Percentiles rank a stretch among this genome's conserved stretches.
Evolutionary conservation across 495 filamentous ascomycete genomes (phyloP).

Genomic region (Penicillium silybi): DNA sequence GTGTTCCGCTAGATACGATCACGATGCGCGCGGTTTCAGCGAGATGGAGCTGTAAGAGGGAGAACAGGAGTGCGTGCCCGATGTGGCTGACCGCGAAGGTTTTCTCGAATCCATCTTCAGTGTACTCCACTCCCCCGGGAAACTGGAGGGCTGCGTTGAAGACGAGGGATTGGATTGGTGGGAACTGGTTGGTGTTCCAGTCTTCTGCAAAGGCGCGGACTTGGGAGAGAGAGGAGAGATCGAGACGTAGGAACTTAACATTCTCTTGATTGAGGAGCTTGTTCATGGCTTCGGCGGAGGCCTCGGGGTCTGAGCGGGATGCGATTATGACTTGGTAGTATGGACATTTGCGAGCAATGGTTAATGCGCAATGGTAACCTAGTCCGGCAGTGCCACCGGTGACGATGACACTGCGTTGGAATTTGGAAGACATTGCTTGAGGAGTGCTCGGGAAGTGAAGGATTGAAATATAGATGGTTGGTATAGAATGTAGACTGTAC

Average conservation of each 20-base stretch:
- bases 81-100: conserved; percentile 40
- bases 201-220: conserved; percentile 36
- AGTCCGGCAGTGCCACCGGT: conserved; percentile 42
- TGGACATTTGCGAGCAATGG: conserved; percentile 28
- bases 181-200: conserved; percentile 34
- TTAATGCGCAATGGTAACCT: conserved; percentile 31
- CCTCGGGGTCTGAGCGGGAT: conserved; percentile 38
- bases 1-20: conserved; percentile 28
- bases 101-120: conserved; percentile 40
- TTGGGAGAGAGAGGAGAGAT: conserved; percentile 37
- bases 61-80: conserved; percentile 49
- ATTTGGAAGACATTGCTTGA: background rate
- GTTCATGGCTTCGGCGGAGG: conserved; percentile 34
- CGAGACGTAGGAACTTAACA: conserved; percentile 36
- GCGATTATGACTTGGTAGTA: conserved; percentile 33
- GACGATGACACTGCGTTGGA: conserved; percentile 39
- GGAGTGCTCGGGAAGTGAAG: background rate
- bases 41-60: conserved; percentile 42
- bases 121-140: conserved; percentile 29
- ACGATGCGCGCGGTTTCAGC: conserved; percentile 46
- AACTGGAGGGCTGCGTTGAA: conserved; percentile 40
- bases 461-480: background rate
- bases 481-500: background rate
- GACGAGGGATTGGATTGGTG: conserved; percentile 42
- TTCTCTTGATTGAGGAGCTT: conserved; percentile 27